Percentiles rank a stretch among this genome's conserved stretches.
Evolutionary conservation across 73 alveolate species (phyloP).

Genomic region (Tetrahymena thermophila): DNA sequence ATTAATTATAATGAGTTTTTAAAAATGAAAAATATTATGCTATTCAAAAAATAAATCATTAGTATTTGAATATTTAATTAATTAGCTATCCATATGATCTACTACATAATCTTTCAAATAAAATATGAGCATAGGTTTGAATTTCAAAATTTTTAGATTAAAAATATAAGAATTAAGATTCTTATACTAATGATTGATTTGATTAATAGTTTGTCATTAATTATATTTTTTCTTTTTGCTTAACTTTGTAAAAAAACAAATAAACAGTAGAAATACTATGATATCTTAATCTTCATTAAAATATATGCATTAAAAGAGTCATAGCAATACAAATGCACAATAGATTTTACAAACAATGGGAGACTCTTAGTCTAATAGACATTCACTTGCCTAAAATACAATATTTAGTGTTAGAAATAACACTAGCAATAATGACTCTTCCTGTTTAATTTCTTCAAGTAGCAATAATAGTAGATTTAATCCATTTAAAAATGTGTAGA

Average conservation of each 20-base stretch:
- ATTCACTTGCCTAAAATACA: neutral
- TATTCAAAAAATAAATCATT: neutral
- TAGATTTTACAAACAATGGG: neutral
- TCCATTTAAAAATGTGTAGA: neutral
- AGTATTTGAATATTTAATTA: no score
- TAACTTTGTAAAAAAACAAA: neutral
- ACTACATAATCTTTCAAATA: neutral
- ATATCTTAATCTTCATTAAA: neutral
- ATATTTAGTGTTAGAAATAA: neutral
- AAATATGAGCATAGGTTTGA: neutral
- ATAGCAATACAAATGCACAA: neutral
- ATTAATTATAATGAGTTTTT: neutral
- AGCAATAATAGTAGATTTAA: neutral
- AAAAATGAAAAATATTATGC: neutral
- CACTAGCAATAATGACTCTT: neutral
- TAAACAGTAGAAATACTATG: neutral
- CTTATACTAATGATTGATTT: no score
- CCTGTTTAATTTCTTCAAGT: neutral
- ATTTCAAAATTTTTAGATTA: neutral
- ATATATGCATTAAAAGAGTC: neutral
- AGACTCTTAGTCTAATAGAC: neutral
- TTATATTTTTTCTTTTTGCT: neutral
- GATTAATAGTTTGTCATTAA: neutral
- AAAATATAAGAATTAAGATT: neutral
- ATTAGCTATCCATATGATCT: no score